Evolutionary conservation across 768 basidiomycete species (phyloP), one percentile per base, ranked within the genome.

Genomic region (Leccinum arenicola): DNA sequence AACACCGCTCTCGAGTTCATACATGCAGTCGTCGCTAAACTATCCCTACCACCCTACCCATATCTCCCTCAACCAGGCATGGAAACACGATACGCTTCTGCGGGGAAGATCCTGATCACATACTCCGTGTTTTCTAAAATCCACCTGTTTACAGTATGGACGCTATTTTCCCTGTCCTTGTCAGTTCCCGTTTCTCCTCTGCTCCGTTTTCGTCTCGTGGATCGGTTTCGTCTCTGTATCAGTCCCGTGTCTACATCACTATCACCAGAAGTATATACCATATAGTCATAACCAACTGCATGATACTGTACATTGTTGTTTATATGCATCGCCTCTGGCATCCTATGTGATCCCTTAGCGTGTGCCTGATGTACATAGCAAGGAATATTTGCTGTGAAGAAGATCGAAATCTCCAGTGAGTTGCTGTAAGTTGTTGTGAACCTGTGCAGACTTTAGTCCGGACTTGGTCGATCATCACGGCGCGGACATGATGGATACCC

Each of bases 51-150:
- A 81, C 35, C 35, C 77, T 52, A 58, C 75, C 10, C 73, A 68
- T 17, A 56, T 73, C 21, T 63, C 76, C 1, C 68, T 82, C 5
- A 75, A 73, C 5, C 77, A 77, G 56, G 67, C 74, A 2, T 82
- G 83, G 83, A 83, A 81, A 65, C 63, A 76, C 43, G 81, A 83
- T 33, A 67, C 70, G 6, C 72, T 74, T 15, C 53, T 84, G 63
- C 73, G 80, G 45, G 67, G 68, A 27, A 61, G 72, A 54, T 74
- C 72, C 50, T 74, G 55, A 58, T 12, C 23, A n/a, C 8, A 12
- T 33, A 8, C 49, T 54, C 35, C 36, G 45, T 40, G 47, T 54
- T 15, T 29, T 52, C 50, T 11, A 53, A 35, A 15, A 11, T n/a
- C 15, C 23, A 48, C 52, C 40, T 12, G 36, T 29, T 36, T 11